Evolutionary conservation across 106 monocot genomes (phyloP).

Genomic region (Alisma plantagoaquatica): DNA sequence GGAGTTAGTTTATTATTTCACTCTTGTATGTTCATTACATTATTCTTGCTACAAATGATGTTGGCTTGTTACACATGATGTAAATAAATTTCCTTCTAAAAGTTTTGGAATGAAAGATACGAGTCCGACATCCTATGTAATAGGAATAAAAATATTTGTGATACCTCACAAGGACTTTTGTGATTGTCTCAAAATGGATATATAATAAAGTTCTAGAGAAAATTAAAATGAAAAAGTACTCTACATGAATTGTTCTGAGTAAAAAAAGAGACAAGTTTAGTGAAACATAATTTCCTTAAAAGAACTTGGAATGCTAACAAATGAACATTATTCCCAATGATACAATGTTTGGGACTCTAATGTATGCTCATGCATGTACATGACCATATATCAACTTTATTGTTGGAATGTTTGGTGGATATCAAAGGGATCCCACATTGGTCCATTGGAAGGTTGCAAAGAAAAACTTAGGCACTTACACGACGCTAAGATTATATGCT

Average conservation of each 20-base stretch:
- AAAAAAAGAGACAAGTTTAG: not conserved
- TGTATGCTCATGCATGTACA: not conserved
- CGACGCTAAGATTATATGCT: not conserved
- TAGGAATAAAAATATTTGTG: not conserved
- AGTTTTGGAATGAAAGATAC: constrained; percentile 1
- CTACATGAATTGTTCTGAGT: not conserved
- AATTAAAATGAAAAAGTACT: not conserved
- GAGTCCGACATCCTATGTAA: not conserved
- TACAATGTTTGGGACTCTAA: not conserved
- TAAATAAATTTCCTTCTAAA: not conserved
- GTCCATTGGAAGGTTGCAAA: not conserved
- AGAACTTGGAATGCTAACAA: not conserved
- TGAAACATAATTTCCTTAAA: not conserved
- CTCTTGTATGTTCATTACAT: constrained; percentile 1
- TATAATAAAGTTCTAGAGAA: not conserved
- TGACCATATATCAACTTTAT: not conserved
- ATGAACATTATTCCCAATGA: not conserved
- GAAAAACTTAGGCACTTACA: not conserved
- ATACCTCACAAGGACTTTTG: not conserved
- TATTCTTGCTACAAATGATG: not conserved
- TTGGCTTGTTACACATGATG: not conserved
- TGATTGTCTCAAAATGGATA: constrained; percentile 1
- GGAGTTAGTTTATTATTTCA: not conserved
- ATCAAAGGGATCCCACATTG: not conserved
- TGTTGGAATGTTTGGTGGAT: not conserved